Evolutionary conservation across 371 early-diverging fungal species (phyloP).

Genomic region (Entomophthora muscae): DNA sequence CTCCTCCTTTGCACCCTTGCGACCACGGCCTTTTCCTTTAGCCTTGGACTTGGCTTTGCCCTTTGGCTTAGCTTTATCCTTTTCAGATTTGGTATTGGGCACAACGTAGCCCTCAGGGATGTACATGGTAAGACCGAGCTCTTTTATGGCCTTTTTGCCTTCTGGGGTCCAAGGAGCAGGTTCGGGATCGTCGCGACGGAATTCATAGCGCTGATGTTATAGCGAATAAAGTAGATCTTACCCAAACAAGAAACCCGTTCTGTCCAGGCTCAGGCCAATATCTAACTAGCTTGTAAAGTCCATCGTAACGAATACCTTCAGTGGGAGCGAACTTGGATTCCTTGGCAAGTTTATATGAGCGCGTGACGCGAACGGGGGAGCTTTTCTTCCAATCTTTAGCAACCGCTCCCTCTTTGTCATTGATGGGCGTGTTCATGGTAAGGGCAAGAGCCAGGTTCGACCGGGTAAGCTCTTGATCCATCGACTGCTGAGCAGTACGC

Average conservation of each 20-base stretch:
- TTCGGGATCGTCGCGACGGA: conserved; percentile 39
- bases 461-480: conserved; percentile 24
- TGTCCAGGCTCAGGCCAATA: conserved; percentile 36
- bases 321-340: conserved; percentile 24
- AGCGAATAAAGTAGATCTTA: not conserved
- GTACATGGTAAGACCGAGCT: conserved; percentile 22
- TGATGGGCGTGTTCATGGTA: conserved; percentile 28
- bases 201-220: conserved; percentile 21
- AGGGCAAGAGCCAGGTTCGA: conserved; percentile 30
- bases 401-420: conserved; percentile 18
- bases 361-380: conserved; percentile 31
- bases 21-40: not conserved
- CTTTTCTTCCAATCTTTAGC: conserved; percentile 36
- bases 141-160: conserved; percentile 17
- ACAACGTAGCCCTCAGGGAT: conserved; percentile 11
- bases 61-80: not conserved
- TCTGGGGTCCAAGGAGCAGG: conserved; percentile 39
- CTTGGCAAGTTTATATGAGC: conserved; percentile 20
- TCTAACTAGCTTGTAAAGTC: conserved; percentile 35
- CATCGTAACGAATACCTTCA: conserved; percentile 41
- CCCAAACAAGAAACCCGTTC: conserved; percentile 15
- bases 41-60: not conserved
- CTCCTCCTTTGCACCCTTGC: conserved; percentile 1
- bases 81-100: not conserved
- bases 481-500: conserved; percentile 19